Evolutionary conservation across 306 rosid genomes (phyloP), one percentile per base, ranked within the genome.

Genomic region (Vigna hirtella): DNA sequence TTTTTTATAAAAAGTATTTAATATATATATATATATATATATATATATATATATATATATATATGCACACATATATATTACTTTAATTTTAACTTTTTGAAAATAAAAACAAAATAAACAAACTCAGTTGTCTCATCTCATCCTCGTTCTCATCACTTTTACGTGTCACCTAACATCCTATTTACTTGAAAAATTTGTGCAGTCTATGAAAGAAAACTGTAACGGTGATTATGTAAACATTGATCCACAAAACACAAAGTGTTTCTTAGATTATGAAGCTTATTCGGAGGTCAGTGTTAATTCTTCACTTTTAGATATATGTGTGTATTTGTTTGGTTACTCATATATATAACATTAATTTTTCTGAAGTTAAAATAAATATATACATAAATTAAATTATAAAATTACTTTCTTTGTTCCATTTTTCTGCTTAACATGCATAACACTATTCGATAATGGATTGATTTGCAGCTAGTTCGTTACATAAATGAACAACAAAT

Each of bases 221-320:
- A 67, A 38, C 2, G 88, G 57, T 32, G 11, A 78, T 34, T 85
- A 73, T 48, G 4, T 9, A 7, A 59, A 13, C 43, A 79, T 81
- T 17, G 85, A 85, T 77, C 85, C 88, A 18, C 32, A 71, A 22
- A 78, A 85, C 71, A 76, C 85, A 36, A 56, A 70, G 74, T 85
- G 88, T 49, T 68, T 69, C 53, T 70, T 74, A 16, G 85, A 85
- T 85, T 76, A 77, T 49, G 26, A 12, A 42, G 47, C 49, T 24
- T 81, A n/a, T 30, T 15, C 67, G 3, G 79, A 85, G 81, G 88
- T 85, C 16, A 78, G 88, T 63, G 48, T 15, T 5, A 43, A 13
- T 67, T 2, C 11, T 32, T 12, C 2, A 36, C 34, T 51, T 36
- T 36, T 49, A 7, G 30, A 43, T 43, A 8, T 26, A 8, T 28